Base-by-base conservation (phyloP, 495 filamentous ascomycete species). In the Venustampulla echinocandica region DNA sequence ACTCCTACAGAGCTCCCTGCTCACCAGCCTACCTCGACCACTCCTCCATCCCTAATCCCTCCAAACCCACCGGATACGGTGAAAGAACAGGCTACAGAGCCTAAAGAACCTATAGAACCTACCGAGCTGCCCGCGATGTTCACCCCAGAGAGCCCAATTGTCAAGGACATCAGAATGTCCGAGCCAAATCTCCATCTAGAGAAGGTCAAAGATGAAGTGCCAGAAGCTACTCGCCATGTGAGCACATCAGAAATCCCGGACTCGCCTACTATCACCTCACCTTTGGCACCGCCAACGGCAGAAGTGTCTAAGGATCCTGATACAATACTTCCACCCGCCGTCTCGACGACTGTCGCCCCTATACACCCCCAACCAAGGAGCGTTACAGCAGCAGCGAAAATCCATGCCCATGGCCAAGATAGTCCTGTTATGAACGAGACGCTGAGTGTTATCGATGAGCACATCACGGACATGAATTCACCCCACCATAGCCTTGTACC, bases 371-470 rank as follows among this genome's bases (percentile, higher is more conserved):
- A 48, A 30, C 47, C 54, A 0, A 48, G 48, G 32, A 55, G 36
- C 24, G 36, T 54, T 2, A 47, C 45, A 14, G 42, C 48, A 24
- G 45, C 47, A 18, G 39, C 49, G 39, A 54, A 51, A 33, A 37
- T 39, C 1, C 49, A 54, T 36, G 30, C 30, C 3, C 58, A 47
- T 42, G 58, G 63, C 46, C 67, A 66, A 58, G 72, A 71, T 46
- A 90, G 86, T 58, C 86, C 89, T 2, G 90, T 97, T 20, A 86
- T 99, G 71, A 88, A 94, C 59, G 90, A 99, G 59, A 97, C 93
- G 0, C 65, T 99, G 47, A 95, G 87, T 56, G 93, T 97, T 24
- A 99, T 99, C 57, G 79, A 99, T 57, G 93, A 99, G 64, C 93
- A 96, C 61, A 97, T 99, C 38, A 95, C 88, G 19, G 87, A 95